Evolutionary conservation across 2,329 filamentous ascomycete genomes (phyloP), one percentile per base, ranked within the genome.

Genomic region (Ceratocystis colombiana): DNA sequence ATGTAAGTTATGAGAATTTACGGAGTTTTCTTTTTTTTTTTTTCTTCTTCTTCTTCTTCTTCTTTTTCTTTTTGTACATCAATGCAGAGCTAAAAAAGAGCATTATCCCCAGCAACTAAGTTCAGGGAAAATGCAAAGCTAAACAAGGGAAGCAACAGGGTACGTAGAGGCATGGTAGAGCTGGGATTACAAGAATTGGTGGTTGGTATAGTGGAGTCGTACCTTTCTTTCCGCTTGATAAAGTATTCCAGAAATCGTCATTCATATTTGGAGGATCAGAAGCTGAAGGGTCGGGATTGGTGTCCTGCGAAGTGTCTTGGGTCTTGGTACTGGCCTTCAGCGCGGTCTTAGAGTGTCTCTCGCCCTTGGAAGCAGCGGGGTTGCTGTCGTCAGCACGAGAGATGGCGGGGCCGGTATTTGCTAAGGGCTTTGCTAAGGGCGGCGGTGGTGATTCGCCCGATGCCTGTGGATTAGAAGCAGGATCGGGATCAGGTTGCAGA

Each of bases 241-340:
- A n/a, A 48, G 53, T 59, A 28, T 65, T 65, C 64, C 64, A 65
- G 41, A 65, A 61, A 65, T 65, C 55, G 53, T 65, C 64, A 48
- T 48, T 65, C 64, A 65, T 65, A 22, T 46, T 37, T 20, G 53
- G 25, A 33, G 64, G 63, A 64, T 57, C 63, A n/a, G 63, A 44
- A 55, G 50, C 5, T 46, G 6, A 20, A 30, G 63, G 41, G 25
- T 64, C 63, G 15, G 30, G 10, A 37, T 33, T 57, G 7, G 28
- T 55, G n/a, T 41, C 61, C 61, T 62, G 61, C 25, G 25, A 44
- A 45, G 25, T 37, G 25, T 22, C 53, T 50, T 41, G 53, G 17
- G 33, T 64, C 12, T 41, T 17, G 33, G 20, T 55, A 28, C 30
- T 22, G 22, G 20, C 48, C 48, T 53, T 53, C 20, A 15, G 48